Evolutionary conservation across 2,329 filamentous ascomycete species (phyloP).

Genomic region (Diaporthe longicolla): DNA sequence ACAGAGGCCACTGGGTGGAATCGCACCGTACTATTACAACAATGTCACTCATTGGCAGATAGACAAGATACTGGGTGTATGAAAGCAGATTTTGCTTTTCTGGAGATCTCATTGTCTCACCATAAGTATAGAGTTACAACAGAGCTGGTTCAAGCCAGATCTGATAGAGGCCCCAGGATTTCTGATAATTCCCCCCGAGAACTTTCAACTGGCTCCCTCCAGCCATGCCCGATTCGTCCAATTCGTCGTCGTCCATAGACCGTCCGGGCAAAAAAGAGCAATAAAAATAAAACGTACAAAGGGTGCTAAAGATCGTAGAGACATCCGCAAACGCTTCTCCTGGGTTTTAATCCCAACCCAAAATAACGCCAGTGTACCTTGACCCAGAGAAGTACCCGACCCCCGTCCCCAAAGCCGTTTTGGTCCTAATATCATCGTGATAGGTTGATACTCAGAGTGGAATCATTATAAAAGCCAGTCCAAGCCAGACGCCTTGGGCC

Average conservation of each 20-base stretch:
- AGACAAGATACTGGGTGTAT: not conserved
- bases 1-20: no score
- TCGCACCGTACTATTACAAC: not conserved
- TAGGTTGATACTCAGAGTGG: conserved; percentile 34
- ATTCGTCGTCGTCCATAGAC: conserved; percentile 32
- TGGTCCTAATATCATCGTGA: conserved; percentile 31
- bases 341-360: conserved; percentile 31
- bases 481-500: conserved; percentile 22
- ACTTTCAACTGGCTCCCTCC: conserved; percentile 18
- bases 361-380: conserved; percentile 40
- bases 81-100: conserved; percentile 26
- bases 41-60: not conserved
- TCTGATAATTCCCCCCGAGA: not conserved
- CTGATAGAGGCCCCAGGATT: conserved; percentile 16
- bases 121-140: conserved; percentile 33
- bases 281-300: conserved; percentile 35
- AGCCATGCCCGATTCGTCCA: conserved; percentile 13
- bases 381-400: conserved; percentile 11
- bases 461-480: conserved; percentile 38
- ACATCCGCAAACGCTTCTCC: conserved; percentile 38
- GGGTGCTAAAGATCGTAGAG: conserved; percentile 38
- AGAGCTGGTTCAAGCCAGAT: conserved; percentile 27
- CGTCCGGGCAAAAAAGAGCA: conserved; percentile 3
- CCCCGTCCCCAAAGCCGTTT: conserved; percentile 33
- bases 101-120: conserved; percentile 17